These are phyloP conservation scores for Colletotrichum sp. DNA, from an alignment of 2,329 filamentous ascomycete species.

Conservation along the genomic window DNA sequence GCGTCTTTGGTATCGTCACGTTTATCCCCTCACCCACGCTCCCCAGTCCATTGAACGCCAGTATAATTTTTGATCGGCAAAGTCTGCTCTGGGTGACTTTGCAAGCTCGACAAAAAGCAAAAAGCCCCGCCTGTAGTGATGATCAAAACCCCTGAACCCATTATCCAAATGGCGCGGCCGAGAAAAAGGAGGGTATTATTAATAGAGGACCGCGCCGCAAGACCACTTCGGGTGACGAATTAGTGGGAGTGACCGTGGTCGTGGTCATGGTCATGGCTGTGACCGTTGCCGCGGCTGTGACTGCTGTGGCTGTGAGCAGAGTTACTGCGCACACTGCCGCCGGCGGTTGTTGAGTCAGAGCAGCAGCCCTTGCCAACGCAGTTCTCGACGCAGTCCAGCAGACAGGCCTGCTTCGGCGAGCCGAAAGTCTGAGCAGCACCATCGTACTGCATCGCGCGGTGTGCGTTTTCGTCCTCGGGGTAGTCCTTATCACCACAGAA, in stretches of 20 bases:
- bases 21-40: not conserved
- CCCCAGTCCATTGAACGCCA: conserved; percentile 11
- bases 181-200: not conserved
- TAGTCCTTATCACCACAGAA: conserved; percentile 65
- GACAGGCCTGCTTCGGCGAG: conserved; percentile 38
- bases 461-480: conserved; percentile 40
- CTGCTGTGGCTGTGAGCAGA: conserved; percentile 29
- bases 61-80: not conserved
- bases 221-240: not conserved
- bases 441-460: conserved; percentile 36
- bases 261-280: not conserved
- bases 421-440: conserved; percentile 31
- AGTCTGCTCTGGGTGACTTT: not conserved
- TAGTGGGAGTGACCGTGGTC: conserved; percentile 6
- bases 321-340: conserved; percentile 35
- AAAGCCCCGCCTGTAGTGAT: not conserved
- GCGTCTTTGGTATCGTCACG: not conserved
- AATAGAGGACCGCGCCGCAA: not conserved
- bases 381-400: conserved; percentile 58
- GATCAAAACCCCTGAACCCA: not conserved
- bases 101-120: not conserved
- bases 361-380: conserved; percentile 53
- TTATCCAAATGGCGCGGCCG: not conserved
- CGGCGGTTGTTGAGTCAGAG: conserved; percentile 31
- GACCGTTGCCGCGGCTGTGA: conserved; percentile 27